Base-by-base conservation (phyloP, 805 yeast species). In the Vanderwaltozyma verrucispora region DNA sequence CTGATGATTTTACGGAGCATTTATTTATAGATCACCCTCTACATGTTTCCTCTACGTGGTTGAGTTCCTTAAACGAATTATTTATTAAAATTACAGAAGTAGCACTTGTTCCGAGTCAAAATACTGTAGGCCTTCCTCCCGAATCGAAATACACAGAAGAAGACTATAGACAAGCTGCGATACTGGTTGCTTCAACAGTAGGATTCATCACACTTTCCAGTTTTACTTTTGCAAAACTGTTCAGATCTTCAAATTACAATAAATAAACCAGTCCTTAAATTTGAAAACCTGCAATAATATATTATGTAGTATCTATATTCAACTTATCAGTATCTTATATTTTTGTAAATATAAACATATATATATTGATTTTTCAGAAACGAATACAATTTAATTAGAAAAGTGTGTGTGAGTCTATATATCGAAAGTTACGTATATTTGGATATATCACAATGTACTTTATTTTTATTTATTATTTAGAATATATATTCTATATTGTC, bases 31-130 rank as follows among this genome's bases (percentile, higher is more conserved):
- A 79, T 10, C 83, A 92, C 4, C 98, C 98, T 0, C 60, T 92
- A 44, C 97, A 92, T 53, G 82, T 89, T 2, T 84, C 95, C 0
- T 82, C 94, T 0, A 70, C 77, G 11, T 92, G 99, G 99, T 70
- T 84, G 2, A 72, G 94, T 1, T 84, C 96, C 0, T 56, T 89
- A 27, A 76, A 77, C 43, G 97, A 94, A 48, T 63, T 92, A 16
- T 83, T 89, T 54, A 78, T 82, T 19, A 94, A 84, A 49, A 59
- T 92, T 18, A 94, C 88, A 0, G 94, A 86, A 46, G 92, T 94
- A 0, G 95, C 97, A 0, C 74, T 77, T 40, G 63, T 62, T 28
- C 98, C 98, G 0, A 73, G 77, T 30, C 57, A 69, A 6, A 81
- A 86, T 5, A 89, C 97, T 0, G 84, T 92, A 0, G 84, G 83